Base-by-base conservation (phyloP, 78 protist genomes). In the Cavenderia fasciculata region DNA sequence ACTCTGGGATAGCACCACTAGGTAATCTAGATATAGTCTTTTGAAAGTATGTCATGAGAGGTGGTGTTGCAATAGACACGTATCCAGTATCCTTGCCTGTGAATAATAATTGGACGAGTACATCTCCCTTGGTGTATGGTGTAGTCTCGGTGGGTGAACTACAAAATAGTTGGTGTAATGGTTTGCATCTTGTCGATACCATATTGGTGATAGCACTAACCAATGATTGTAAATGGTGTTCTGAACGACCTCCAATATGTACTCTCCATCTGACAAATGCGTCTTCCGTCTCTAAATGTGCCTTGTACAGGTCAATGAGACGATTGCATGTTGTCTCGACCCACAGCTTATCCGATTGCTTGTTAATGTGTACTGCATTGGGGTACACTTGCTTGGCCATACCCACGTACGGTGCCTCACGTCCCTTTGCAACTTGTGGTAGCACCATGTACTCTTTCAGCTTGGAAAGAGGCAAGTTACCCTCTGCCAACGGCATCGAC, bases 361-460 rank as follows among this genome's bases (percentile, higher is more conserved):
- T 46, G 18, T 47, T 0, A 2, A 61, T 7, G 2, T 8, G 34
- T 18, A 51, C 59, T 14, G 59, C 31, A 46, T 75, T 75, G 31
- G 86, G 86, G n/a, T 59, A 33, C 1, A 75, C 43, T 33, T 75
- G 86, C 54, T 75, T 57, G 25, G 44, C 11, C 11, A 75, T 44
- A 8, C 86, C 86, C 27, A 33, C 19, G 23, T 59, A 75, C 31
- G 86, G 86, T 71, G 10, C 6, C 8, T 56, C 10, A 19, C 8
- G 11, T 8, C 11, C 16, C n/a, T n/a, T 56, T 14, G 62, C 6
- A n/a, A 5, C 14, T 12, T 33, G 31, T 29, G 5, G 25, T 12
- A 6, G 25, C 36, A 31, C 33, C 74, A 59, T 38, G n/a, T 44
- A 61, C 12, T 57, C 59, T 59, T 29, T 57, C 33, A 46, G 34